These are phyloP conservation scores for Dryas alaskensis DNA, from an alignment of 306 rosid genomes.

Conservation along the genomic window DNA sequence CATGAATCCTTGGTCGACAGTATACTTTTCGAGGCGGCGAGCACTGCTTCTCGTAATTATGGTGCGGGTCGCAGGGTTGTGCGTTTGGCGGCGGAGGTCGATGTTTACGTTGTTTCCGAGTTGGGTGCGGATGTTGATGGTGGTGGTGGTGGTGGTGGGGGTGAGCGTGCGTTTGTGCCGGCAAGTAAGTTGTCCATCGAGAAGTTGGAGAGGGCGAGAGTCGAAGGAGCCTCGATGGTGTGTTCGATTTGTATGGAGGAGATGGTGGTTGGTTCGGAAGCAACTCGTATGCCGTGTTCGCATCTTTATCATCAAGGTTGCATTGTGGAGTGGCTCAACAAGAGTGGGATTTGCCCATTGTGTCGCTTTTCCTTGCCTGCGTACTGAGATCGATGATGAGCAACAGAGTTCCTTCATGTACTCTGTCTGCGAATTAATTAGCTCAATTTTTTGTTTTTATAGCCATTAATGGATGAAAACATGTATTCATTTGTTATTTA, in stretches of 20 bases:
- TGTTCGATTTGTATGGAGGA: constrained; percentile 5
- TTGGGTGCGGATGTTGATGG: background rate
- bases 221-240: background rate
- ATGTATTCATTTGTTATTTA: no score
- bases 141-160: no score
- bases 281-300: background rate
- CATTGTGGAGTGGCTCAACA: background rate
- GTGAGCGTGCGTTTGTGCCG: background rate
- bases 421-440: no score
- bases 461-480: no score
- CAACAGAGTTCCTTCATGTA: no score
- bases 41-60: no score
- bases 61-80: background rate
- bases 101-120: background rate
- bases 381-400: background rate
- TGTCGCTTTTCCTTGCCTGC: background rate
- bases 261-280: background rate
- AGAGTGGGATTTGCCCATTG: background rate
- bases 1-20: background rate
- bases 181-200: background rate
- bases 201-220: background rate
- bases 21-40: background rate
- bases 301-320: constrained; percentile 2
- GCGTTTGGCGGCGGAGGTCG: background rate
- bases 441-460: no score